These are phyloP conservation scores for Cyphellophora europaea DNA, from an alignment of 2,329 filamentous ascomycete species.

Conservation along the genomic window DNA sequence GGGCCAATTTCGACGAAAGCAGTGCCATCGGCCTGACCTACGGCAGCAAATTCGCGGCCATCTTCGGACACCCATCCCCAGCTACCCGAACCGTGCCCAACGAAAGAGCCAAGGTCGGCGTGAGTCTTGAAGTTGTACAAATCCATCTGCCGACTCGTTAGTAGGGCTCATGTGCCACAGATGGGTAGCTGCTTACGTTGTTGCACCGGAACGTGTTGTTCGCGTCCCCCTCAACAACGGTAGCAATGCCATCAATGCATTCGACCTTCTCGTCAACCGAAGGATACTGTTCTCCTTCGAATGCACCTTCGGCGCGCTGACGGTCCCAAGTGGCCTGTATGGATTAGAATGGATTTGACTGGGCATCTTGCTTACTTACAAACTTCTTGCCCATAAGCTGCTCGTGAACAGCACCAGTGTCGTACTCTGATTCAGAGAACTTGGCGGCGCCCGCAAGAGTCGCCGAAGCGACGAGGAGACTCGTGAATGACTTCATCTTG, in stretches of 20 bases:
- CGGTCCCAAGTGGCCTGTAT: conserved; percentile 5
- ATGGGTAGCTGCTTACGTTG: conserved; percentile 19
- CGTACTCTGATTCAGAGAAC: conserved; percentile 4
- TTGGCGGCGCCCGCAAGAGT: background rate
- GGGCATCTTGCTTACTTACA: background rate
- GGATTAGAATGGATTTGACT: background rate
- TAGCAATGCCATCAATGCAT: conserved; percentile 36
- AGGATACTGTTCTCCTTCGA: conserved; percentile 6
- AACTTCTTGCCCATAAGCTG: conserved; percentile 7
- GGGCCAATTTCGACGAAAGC: conserved; percentile 40
- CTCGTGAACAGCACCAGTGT: conserved; percentile 8
- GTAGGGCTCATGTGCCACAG: background rate
- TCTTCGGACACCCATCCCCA: conserved; percentile 42
- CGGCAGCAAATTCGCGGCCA: conserved; percentile 41
- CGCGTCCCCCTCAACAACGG: conserved; percentile 35
- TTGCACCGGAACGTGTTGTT: conserved; percentile 41
- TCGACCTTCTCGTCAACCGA: conserved; percentile 8
- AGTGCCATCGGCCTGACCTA: conserved; percentile 42
- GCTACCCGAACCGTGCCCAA: conserved; percentile 12
- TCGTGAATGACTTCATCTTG: background rate
- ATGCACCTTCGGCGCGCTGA: conserved; percentile 5
- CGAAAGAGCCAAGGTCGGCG: conserved; percentile 10
- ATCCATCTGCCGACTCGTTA: conserved; percentile 9
- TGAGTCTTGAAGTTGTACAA: conserved; percentile 17
- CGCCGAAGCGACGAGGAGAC: background rate